A percentile compares a stretch with the other conserved stretches of the same genome.
Conservation (phyloP, 2,329 filamentous ascomycete species). For the Clonostachys rosea region DNA sequence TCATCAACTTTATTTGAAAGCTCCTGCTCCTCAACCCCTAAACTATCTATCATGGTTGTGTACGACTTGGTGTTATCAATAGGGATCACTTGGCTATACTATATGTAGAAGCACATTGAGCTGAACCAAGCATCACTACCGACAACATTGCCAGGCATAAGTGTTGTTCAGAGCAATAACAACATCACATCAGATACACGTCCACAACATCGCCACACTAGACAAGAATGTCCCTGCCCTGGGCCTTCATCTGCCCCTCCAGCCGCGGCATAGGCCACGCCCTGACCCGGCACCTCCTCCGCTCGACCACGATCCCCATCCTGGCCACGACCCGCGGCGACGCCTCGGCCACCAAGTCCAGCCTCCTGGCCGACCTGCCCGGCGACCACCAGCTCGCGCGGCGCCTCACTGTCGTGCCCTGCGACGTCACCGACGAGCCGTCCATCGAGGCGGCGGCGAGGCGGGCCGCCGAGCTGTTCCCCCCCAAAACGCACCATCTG, state of each 20-base stretch:
- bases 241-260: slow-evolving; percentile 43
- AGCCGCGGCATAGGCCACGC: slow-evolving; percentile 43
- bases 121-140: too few species aligned
- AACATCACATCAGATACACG: neutral
- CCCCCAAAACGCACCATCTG: slow-evolving; percentile 47
- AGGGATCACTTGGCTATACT: too few species aligned
- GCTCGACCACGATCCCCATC: slow-evolving; percentile 40
- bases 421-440: slow-evolving; percentile 54
- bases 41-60: too few species aligned
- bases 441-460: slow-evolving; percentile 54
- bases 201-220: neutral
- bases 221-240: slow-evolving; percentile 36
- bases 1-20: too few species aligned
- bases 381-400: slow-evolving; percentile 12
- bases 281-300: slow-evolving; percentile 42
- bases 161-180: too few species aligned
- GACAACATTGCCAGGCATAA: too few species aligned
- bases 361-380: slow-evolving; percentile 21
- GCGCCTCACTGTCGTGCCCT: slow-evolving; percentile 30
- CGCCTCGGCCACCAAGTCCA: slow-evolving; percentile 23
- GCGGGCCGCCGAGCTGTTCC: slow-evolving; percentile 47
- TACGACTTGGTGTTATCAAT: too few species aligned
- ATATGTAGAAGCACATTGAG: too few species aligned
- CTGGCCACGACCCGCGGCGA: slow-evolving; percentile 36
- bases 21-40: too few species aligned